Conservation (phyloP, 2,329 filamentous ascomycete species). For the Fusarium dlaminii region DNA sequence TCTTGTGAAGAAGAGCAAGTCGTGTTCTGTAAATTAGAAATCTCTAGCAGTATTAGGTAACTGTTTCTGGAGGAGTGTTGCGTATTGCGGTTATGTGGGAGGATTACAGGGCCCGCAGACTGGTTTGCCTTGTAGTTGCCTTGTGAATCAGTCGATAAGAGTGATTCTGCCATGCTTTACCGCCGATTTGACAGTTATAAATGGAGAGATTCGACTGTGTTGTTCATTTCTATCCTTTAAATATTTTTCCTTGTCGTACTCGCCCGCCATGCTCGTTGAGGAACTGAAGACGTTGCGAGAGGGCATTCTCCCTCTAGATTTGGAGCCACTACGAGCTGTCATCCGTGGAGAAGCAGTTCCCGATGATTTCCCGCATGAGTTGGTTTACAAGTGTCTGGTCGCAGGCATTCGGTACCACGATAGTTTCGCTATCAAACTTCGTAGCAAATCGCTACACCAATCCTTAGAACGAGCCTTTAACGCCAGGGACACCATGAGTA, state of each 20-base stretch:
- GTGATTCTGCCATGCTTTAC: neutral
- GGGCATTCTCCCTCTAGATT: neutral
- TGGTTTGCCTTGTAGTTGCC: neutral
- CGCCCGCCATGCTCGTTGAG: neutral
- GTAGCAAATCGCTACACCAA: neutral
- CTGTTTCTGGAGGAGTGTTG: too few species aligned
- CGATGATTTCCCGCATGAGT: neutral
- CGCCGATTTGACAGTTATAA: neutral
- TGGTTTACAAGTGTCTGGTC: neutral
- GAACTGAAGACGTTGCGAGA: neutral
- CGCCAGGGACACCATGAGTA: slow-evolving; percentile 51
- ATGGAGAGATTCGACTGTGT: neutral
- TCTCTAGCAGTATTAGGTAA: neutral
- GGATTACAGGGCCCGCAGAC: neutral
- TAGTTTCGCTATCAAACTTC: neutral
- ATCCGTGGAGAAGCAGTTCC: neutral
- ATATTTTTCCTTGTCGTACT: neutral
- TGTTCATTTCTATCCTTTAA: neutral
- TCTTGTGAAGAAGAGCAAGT: neutral
- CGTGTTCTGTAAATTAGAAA: neutral
- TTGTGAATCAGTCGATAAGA: neutral
- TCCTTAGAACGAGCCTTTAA: slow-evolving; percentile 28
- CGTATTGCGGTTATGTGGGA: too few species aligned
- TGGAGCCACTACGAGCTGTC: neutral
- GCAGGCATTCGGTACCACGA: neutral